Conservation (phyloP, 805 yeast genomes). For the Barnettozyma salicaria region DNA sequence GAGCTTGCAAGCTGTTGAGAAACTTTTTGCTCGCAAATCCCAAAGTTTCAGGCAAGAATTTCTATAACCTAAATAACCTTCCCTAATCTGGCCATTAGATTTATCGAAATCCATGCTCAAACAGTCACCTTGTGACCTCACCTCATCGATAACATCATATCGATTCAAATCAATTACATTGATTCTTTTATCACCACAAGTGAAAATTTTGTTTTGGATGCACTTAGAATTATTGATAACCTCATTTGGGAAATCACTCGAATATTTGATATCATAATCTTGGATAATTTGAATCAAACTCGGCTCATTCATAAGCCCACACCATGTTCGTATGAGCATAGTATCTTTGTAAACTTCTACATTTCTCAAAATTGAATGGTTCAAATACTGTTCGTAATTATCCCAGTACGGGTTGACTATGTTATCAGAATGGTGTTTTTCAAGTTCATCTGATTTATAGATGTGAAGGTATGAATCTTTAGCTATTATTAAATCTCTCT, state of each 20-base stretch:
- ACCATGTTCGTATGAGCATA: slow-evolving; percentile 17
- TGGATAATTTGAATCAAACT: slow-evolving; percentile 12
- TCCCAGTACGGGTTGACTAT: background rate
- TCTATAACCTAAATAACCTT: slow-evolving; percentile 15
- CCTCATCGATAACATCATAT: background rate
- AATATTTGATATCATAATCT: slow-evolving; percentile 1
- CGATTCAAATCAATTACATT: slow-evolving; percentile 2
- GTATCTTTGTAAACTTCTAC: slow-evolving; percentile 1
- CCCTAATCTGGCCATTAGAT: background rate
- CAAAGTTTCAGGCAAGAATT: slow-evolving; percentile 14
- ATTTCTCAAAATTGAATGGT: slow-evolving; percentile 4
- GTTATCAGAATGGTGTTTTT: background rate
- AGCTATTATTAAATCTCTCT: slow-evolving; percentile 1
- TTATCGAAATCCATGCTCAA: slow-evolving; percentile 13
- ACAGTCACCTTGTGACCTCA: slow-evolving; percentile 14
- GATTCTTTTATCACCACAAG: slow-evolving; percentile 1
- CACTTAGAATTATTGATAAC: slow-evolving; percentile 4
- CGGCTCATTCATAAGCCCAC: slow-evolving; percentile 20
- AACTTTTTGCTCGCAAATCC: slow-evolving; percentile 15
- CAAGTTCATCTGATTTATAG: background rate
- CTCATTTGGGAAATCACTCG: slow-evolving; percentile 5
- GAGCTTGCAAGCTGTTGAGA: background rate
- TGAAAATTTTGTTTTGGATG: background rate
- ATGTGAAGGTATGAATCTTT: slow-evolving; percentile 1
- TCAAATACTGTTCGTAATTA: background rate